Percentiles rank a stretch among this genome's conserved stretches.
phyloP scores from a whole-genome alignment of 2,329 filamentous ascomycete species.

The Cercospora canescens region DNA sequence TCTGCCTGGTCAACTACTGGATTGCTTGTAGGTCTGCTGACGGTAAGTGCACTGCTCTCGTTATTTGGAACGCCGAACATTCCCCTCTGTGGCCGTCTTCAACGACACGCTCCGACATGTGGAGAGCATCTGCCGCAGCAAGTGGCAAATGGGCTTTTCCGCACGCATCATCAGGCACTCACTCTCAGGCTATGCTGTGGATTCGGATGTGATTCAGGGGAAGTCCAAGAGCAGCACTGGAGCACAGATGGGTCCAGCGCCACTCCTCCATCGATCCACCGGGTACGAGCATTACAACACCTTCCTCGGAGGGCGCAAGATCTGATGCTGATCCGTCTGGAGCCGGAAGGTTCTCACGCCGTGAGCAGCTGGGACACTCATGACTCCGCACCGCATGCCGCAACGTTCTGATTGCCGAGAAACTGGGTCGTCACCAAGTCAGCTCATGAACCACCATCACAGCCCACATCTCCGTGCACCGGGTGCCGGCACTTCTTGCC shows the following conservation, averaged over 20 bases:
- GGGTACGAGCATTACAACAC: background rate
- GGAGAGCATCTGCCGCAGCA: background rate
- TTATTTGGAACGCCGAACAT: background rate
- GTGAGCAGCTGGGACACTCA: background rate
- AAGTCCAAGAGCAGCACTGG: background rate
- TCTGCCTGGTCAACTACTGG: conserved; percentile 8
- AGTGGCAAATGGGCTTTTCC: background rate
- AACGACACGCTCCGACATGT: background rate
- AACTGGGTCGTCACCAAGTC: background rate
- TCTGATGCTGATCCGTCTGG: background rate
- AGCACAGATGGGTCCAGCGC: background rate
- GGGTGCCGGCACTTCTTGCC: background rate
- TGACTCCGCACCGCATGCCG: background rate
- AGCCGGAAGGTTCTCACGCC: background rate
- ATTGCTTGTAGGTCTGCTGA: background rate
- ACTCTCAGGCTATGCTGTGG: background rate
- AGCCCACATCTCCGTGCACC: background rate
- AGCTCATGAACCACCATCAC: background rate
- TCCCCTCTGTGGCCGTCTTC: background rate
- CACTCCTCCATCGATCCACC: background rate
- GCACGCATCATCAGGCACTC: background rate
- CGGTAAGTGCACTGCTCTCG: background rate
- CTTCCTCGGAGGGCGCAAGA: background rate
- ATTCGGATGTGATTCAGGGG: background rate
- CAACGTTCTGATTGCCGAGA: background rate